Conservation (phyloP, 495 filamentous ascomycete species). For the Poronia punctata region DNA sequence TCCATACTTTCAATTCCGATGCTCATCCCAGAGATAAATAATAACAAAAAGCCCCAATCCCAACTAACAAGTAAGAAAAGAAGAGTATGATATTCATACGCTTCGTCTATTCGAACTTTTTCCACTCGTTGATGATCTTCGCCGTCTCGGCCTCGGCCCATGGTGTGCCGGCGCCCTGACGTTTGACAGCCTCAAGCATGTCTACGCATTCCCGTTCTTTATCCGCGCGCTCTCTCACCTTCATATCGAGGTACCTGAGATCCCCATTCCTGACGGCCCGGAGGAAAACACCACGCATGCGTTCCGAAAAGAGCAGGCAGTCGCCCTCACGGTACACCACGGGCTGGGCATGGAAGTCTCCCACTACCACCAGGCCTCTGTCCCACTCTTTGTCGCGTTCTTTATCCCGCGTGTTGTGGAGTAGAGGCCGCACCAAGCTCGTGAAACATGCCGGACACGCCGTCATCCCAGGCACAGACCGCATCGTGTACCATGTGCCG, state of each 20-base stretch:
- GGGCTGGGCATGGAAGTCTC: constrained; percentile 47
- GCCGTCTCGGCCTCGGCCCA: constrained; percentile 42
- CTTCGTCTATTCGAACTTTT: constrained; percentile 41
- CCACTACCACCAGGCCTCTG: constrained; percentile 42
- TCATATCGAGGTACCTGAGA: constrained; percentile 43
- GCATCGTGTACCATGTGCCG: constrained; percentile 35
- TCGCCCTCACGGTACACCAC: constrained; percentile 43
- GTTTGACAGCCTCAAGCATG: constrained; percentile 25
- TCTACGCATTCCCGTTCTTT: constrained; percentile 26
- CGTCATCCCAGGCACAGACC: constrained; percentile 30
- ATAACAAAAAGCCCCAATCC: too few species aligned
- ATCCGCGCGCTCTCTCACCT: constrained; percentile 39
- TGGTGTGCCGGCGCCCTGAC: constrained; percentile 38
- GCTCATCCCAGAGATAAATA: too few species aligned
- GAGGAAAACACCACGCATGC: constrained; percentile 62
- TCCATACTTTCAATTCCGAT: too few species aligned
- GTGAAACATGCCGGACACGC: constrained; percentile 55
- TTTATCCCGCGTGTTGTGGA: too few species aligned
- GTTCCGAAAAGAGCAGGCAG: constrained; percentile 68
- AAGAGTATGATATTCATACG: too few species aligned
- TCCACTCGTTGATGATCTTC: constrained; percentile 48
- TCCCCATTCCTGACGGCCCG: constrained; percentile 55
- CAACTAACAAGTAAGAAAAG: too few species aligned
- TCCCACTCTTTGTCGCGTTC: too few species aligned
- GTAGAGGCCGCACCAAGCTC: constrained; percentile 58